Evolutionary conservation across 2,329 filamentous ascomycete species (phyloP).

Genomic region (Fusarium tuaranense): DNA sequence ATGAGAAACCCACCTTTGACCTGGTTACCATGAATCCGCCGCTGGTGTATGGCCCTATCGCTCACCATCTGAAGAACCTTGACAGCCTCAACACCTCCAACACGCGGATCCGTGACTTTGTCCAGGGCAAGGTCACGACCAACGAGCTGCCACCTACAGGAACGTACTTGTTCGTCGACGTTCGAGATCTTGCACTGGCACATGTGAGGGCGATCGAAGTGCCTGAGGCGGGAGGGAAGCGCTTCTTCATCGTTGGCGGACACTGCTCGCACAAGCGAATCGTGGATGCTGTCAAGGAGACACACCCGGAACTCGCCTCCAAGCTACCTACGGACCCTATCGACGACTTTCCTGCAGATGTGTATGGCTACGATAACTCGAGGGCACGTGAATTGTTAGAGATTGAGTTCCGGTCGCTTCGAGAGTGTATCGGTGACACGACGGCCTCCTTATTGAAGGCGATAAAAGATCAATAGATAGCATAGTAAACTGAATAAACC

Average conservation of each 20-base stretch:
- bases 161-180: not conserved
- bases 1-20: not conserved
- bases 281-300: not conserved
- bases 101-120: not conserved
- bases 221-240: not conserved
- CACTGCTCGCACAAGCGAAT: not conserved
- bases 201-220: not conserved
- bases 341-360: not conserved
- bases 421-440: not conserved
- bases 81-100: not conserved
- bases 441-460: not conserved
- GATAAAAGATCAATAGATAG: not conserved
- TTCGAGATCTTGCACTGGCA: not conserved
- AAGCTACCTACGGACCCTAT: not conserved
- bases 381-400: not conserved
- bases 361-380: not conserved
- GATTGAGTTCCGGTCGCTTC: not conserved
- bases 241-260: not conserved
- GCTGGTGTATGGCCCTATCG: not conserved
- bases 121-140: not conserved
- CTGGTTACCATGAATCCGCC: not conserved
- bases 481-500: not conserved
- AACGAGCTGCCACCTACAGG: not conserved
- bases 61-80: not conserved
- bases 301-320: not conserved